Evolutionary conservation across 2,329 filamentous ascomycete species (phyloP).

Genomic region (Colletotrichum trifolii): DNA sequence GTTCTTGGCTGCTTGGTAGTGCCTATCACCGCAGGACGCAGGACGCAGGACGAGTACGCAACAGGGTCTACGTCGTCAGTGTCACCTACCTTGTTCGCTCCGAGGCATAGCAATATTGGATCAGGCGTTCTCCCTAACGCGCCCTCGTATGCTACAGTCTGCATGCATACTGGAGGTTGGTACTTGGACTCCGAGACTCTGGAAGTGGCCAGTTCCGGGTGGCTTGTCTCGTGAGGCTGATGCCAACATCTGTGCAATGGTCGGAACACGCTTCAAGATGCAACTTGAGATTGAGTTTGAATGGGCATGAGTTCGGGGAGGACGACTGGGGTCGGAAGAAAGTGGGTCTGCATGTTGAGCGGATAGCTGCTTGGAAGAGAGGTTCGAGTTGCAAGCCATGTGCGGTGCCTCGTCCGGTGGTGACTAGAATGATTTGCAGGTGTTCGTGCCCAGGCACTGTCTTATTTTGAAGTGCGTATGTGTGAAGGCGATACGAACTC

Average conservation of each 20-base stretch:
- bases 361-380: neutral
- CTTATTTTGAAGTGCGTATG: neutral
- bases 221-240: slow-evolving; percentile 12
- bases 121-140: slow-evolving; percentile 5
- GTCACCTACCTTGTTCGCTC: slow-evolving; percentile 2
- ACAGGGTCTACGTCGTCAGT: slow-evolving; percentile 13
- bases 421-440: neutral
- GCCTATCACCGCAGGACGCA: slow-evolving; percentile 10
- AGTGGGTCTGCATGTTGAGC: slow-evolving; percentile 22
- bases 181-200: neutral
- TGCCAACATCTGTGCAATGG: slow-evolving; percentile 27
- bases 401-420: slow-evolving; percentile 7
- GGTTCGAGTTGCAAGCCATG: slow-evolving; percentile 19
- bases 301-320: slow-evolving; percentile 27
- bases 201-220: slow-evolving; percentile 10
- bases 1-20: slow-evolving; percentile 4
- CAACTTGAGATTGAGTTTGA: slow-evolving; percentile 33
- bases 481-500: neutral
- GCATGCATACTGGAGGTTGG: neutral
- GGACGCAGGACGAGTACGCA: neutral
- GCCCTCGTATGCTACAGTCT: neutral
- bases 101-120: slow-evolving; percentile 4
- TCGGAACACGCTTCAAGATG: slow-evolving; percentile 31
- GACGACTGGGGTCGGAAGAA: slow-evolving; percentile 14
- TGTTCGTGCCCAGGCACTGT: neutral